Evolutionary conservation across 2,329 filamentous ascomycete species (phyloP), one percentile per base, ranked within the genome.

Genomic region (Meredithiella fracta): DNA sequence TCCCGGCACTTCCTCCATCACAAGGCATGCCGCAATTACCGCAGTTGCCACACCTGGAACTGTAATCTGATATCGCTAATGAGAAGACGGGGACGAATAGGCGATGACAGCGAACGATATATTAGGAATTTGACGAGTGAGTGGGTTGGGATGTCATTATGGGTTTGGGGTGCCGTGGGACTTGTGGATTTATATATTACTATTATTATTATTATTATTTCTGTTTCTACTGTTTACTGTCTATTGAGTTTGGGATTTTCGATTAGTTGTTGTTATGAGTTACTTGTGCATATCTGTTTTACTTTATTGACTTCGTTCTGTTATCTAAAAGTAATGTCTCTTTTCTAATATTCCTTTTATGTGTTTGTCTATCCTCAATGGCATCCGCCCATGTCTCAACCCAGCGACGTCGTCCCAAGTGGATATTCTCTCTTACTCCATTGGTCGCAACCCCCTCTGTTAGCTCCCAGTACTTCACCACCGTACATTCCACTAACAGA

Each of bases 21-120:
- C 55, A 55, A 17, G 37, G 38, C 17, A 34, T 20, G 34, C 53
- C 56, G n/a, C 52, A 53, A 37, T 34, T 58, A 38, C 56, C 53
- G 6, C 53, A 51, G 49, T 53, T 58, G 26, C 56, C 56, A 20
- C 31, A 47, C 26, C 40, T 58, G 29, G 57, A 58, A n/a, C 31
- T 58, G 29, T 56, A 58, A 49, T 47, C 2, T 7, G 23, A 25
- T n/a, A n/a, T n/a, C n/a, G n/a, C n/a, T n/a, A n/a, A n/a, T n/a
- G n/a, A n/a, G n/a, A n/a, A n/a, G n/a, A n/a, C n/a, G n/a, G n/a
- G n/a, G n/a, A n/a, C n/a, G n/a, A n/a, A n/a, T n/a, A n/a, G n/a
- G n/a, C n/a, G n/a, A n/a, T n/a, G n/a, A n/a, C n/a, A n/a, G n/a
- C n/a, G n/a, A n/a, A n/a, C n/a, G n/a, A n/a, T n/a, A n/a, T n/a